These are phyloP conservation scores for Cunninghamia lanceolata DNA, from an alignment of 75 land plant genomes.

Conservation along the genomic window DNA sequence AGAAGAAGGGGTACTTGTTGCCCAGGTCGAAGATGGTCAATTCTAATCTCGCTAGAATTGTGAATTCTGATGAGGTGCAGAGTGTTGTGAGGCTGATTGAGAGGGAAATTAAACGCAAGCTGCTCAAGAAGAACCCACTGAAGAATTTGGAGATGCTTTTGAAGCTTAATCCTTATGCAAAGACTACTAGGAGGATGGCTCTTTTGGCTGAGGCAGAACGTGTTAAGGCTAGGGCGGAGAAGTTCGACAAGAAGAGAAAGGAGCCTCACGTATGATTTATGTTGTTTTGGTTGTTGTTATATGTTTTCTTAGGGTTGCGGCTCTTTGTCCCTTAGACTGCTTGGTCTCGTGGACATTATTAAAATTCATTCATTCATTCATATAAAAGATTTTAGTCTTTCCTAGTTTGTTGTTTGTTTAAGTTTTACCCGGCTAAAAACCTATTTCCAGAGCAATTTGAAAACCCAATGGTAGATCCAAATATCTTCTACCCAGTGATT, in stretches of 20 bases:
- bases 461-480: too few species aligned
- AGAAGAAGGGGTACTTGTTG: constrained; percentile 75
- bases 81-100: constrained; percentile 70
- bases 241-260: constrained; percentile 73
- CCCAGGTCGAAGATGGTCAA: constrained; percentile 80
- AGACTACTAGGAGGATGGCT: constrained; percentile 83
- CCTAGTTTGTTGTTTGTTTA: too few species aligned
- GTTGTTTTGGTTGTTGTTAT: too few species aligned
- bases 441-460: too few species aligned
- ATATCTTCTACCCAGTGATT: too few species aligned
- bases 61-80: constrained; percentile 91
- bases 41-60: constrained; percentile 76
- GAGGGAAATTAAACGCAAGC: constrained; percentile 55
- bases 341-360: too few species aligned
- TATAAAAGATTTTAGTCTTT: too few species aligned
- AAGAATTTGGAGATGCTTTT: constrained; percentile 70
- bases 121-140: constrained; percentile 85
- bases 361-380: too few species aligned
- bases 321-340: too few species aligned
- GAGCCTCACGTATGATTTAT: constrained; percentile 42
- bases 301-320: too few species aligned
- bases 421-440: too few species aligned
- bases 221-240: constrained; percentile 75
- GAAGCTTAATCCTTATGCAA: constrained; percentile 89
- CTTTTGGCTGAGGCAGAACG: constrained; percentile 71